Percentiles rank a stretch among this genome's conserved stretches.
Evolutionary conservation across 495 filamentous ascomycete species (phyloP).

Genomic region (Amniculicola lignicola): DNA sequence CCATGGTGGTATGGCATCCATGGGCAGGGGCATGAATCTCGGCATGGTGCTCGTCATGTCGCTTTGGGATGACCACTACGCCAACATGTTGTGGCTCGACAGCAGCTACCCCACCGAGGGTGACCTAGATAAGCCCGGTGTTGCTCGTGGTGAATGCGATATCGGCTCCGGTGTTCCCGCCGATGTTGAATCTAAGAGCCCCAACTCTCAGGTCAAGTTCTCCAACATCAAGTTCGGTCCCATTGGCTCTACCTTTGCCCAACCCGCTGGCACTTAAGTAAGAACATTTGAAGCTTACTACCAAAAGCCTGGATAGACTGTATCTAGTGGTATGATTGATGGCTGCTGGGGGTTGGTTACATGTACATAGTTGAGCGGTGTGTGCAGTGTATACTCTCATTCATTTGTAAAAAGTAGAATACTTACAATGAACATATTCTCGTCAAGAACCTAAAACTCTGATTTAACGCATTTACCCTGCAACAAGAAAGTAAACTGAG

Average conservation of each 20-base stretch:
- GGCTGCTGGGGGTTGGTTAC: too few species aligned
- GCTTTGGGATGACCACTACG: slow-evolving; percentile 73
- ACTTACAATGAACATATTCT: too few species aligned
- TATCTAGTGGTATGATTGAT: too few species aligned
- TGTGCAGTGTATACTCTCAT: too few species aligned
- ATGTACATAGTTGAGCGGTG: too few species aligned
- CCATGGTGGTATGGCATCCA: slow-evolving; percentile 58
- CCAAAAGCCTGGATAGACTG: too few species aligned
- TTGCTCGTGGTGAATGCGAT: slow-evolving; percentile 65
- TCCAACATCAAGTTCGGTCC: slow-evolving; percentile 56
- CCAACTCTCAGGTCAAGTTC: slow-evolving; percentile 53
- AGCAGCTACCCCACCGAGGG: slow-evolving; percentile 26
- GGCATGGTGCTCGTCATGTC: slow-evolving; percentile 77
- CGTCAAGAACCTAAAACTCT: too few species aligned
- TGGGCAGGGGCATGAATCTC: slow-evolving; percentile 54
- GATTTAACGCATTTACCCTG: too few species aligned
- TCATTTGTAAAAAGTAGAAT: too few species aligned
- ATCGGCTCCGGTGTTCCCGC: slow-evolving; percentile 57
- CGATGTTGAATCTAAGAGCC: slow-evolving; percentile 54
- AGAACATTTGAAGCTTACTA: too few species aligned
- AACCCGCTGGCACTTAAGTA: slow-evolving; percentile 5
- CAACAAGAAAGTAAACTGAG: too few species aligned
- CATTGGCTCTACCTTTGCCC: slow-evolving; percentile 38
- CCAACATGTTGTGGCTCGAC: slow-evolving; percentile 76
- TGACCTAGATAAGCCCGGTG: slow-evolving; percentile 57